These are phyloP conservation scores for Lycium ferocissimum DNA, from an alignment of 257 asterid species.

Conservation along the genomic window DNA sequence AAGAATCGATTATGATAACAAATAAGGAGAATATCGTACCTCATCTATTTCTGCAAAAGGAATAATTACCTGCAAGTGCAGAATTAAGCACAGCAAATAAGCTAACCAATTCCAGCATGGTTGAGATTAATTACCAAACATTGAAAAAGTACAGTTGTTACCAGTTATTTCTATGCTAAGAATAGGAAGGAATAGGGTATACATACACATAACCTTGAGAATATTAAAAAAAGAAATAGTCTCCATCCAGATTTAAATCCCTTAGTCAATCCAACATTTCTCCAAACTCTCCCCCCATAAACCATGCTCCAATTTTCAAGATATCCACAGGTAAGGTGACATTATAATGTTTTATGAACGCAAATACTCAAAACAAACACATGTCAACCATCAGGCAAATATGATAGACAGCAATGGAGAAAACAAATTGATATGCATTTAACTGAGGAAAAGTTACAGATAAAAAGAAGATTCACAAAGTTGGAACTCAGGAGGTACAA, in stretches of 20 bases:
- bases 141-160: background rate
- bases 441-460: background rate
- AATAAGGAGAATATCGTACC: constrained; percentile 55
- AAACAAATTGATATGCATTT: background rate
- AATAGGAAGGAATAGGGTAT: background rate
- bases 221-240: background rate
- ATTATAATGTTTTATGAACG: background rate
- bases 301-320: background rate
- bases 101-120: constrained; percentile 4
- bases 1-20: constrained; percentile 33
- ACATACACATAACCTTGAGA: constrained; percentile 25
- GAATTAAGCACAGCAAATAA: constrained; percentile 33
- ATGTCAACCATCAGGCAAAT: background rate
- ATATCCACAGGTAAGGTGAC: constrained; percentile 6
- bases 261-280: background rate
- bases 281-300: background rate
- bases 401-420: background rate
- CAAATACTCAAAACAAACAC: background rate
- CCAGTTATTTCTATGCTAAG: constrained; percentile 11
- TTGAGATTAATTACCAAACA: constrained; percentile 1
- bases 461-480: background rate
- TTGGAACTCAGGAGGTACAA: constrained; percentile 19
- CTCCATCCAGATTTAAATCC: background rate
- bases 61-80: constrained; percentile 73
- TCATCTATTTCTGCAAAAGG: constrained; percentile 92